phyloP scores from a whole-genome alignment of 257 asterid species.

The Scutellaria galericulata region DNA sequence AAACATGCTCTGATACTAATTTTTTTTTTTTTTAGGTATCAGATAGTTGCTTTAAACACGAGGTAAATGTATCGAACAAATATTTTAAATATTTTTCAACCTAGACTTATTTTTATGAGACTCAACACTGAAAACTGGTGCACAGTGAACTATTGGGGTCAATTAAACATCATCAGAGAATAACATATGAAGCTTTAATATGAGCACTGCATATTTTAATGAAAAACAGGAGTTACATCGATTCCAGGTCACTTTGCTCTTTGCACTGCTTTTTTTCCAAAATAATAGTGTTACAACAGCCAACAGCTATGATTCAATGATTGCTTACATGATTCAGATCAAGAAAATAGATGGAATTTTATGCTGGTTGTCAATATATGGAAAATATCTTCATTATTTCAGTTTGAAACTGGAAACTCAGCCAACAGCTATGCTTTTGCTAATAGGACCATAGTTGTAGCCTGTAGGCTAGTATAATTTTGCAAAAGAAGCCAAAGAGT shows the following conservation, averaged over 20 bases:
- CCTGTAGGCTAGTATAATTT: no score
- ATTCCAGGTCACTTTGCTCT: constrained; percentile 14
- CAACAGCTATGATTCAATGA: not conserved
- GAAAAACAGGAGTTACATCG: constrained; percentile 19
- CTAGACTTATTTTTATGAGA: not conserved
- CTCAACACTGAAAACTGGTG: not conserved
- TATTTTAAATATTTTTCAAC: not conserved
- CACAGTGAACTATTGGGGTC: not conserved
- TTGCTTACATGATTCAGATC: no score
- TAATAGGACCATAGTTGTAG: no score
- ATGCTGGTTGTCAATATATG: no score
- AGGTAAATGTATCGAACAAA: constrained; percentile 1
- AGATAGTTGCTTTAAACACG: constrained; percentile 6
- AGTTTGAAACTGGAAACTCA: no score
- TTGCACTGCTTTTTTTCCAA: constrained; percentile 13
- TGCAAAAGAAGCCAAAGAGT: no score
- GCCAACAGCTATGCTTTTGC: no score
- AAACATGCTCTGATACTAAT: no score
- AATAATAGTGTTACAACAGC: not conserved
- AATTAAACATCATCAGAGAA: constrained; percentile 16
- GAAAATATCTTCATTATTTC: no score
- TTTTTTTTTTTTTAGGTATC: not conserved
- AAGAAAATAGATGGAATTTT: no score
- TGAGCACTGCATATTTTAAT: not conserved
- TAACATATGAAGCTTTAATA: constrained; percentile 5